Evolutionary conservation across 371 early-diverging fungal species (phyloP).

Genomic region (Scutellospora calospora): DNA sequence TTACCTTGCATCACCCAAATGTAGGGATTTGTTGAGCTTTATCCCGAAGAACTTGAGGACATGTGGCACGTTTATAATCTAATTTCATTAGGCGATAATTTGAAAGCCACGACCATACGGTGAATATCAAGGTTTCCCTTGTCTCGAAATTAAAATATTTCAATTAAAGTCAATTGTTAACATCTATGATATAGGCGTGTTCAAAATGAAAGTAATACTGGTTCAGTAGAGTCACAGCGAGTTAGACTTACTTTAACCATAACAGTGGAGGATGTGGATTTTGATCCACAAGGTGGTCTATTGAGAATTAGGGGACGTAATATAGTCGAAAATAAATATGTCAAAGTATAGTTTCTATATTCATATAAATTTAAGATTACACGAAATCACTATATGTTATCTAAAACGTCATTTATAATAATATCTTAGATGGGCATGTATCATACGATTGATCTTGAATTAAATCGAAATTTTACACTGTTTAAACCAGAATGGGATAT

Average conservation of each 20-base stretch:
- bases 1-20: no score
- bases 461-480: constrained; percentile 88
- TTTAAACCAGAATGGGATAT: constrained; percentile 93
- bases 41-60: constrained; percentile 94
- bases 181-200: constrained; percentile 70
- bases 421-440: constrained; percentile 84
- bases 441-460: constrained; percentile 95
- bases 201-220: constrained; percentile 84
- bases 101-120: constrained; percentile 90
- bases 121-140: constrained; percentile 46
- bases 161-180: background rate
- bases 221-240: constrained; percentile 88
- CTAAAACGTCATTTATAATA: constrained; percentile 4
- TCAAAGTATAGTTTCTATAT: constrained; percentile 71
- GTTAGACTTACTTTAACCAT: constrained; percentile 86
- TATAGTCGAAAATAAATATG: constrained; percentile 85
- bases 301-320: constrained; percentile 92
- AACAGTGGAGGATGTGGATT: constrained; percentile 85
- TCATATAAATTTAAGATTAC: background rate
- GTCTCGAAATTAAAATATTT: background rate
- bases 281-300: constrained; percentile 86
- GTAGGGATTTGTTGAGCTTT: constrained; percentile 66
- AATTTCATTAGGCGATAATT: constrained; percentile 84
- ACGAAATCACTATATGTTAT: background rate
- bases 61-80: constrained; percentile 99